phyloP scores from a whole-genome alignment of 1,284 basidiomycete species.

The Naganishia albida region DNA sequence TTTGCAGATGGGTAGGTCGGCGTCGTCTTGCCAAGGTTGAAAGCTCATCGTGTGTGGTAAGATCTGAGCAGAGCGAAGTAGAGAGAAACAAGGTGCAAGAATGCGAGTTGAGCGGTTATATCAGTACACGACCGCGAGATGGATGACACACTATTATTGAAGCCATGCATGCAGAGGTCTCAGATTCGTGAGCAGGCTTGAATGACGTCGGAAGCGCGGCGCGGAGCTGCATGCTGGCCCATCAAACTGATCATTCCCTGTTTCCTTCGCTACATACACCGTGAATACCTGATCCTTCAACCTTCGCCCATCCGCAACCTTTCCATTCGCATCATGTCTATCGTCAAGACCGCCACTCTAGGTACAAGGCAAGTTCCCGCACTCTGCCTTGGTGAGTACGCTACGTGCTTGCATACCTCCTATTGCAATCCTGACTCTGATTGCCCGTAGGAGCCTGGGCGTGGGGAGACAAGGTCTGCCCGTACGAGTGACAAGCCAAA shows the following conservation, averaged over 20 bases:
- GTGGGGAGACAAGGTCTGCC: slow-evolving; percentile 34
- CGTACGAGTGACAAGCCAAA: not conserved
- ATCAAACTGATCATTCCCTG: no score
- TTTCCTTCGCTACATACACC: no score
- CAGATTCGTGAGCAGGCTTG: not conserved
- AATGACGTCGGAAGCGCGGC: no score
- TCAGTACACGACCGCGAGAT: not conserved
- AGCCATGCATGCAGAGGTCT: not conserved
- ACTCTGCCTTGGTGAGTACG: slow-evolving; percentile 24
- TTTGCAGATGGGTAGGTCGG: slow-evolving; percentile 47
- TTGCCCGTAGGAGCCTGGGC: slow-evolving; percentile 30
- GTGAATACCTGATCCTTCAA: not conserved
- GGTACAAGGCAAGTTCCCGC: slow-evolving; percentile 32
- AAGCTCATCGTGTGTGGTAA: not conserved
- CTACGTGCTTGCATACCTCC: not conserved
- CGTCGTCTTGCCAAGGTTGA: slow-evolving; percentile 37
- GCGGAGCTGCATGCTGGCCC: no score
- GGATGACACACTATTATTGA: not conserved
- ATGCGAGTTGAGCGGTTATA: not conserved
- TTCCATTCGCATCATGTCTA: not conserved
- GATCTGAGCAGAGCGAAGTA: not conserved
- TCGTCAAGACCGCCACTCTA: slow-evolving; percentile 28
- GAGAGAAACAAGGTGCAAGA: not conserved
- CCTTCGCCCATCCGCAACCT: not conserved
- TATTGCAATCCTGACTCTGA: not conserved